phyloP scores from a whole-genome alignment of 192 early-diverging fungal genomes.

The Nowakowskiella sp. region DNA sequence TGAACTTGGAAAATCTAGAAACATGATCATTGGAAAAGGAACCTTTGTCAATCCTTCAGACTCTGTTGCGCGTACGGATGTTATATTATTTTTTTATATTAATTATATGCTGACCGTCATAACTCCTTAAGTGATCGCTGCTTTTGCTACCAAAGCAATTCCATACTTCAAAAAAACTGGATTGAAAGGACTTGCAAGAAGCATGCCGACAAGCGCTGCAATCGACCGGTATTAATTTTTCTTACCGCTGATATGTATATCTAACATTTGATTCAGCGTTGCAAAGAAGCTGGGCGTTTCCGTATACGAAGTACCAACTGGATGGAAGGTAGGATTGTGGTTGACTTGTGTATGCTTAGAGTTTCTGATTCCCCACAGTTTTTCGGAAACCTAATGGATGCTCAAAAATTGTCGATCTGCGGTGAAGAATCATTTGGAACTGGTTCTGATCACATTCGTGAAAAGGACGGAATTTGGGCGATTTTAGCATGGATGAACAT shows the following conservation, averaged over 20 bases:
- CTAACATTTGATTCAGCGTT: conserved; percentile 36
- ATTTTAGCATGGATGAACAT: conserved; percentile 92
- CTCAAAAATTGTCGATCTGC: conserved; percentile 84
- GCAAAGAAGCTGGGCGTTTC: conserved; percentile 71
- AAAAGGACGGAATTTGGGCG: conserved; percentile 99
- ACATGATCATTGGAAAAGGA: conserved; percentile 95
- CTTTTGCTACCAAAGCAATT: conserved; percentile 72
- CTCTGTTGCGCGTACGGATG: conserved; percentile 65
- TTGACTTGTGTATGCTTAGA: not conserved
- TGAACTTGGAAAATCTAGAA: too few relatives aligned
- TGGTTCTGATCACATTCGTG: conserved; percentile 96
- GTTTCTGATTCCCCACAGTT: conserved; percentile 58
- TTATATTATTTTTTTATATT: not conserved
- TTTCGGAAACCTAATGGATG: conserved; percentile 99
- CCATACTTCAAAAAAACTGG: conserved; percentile 86
- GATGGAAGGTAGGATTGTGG: conserved; percentile 2
- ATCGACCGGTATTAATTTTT: conserved; percentile 55
- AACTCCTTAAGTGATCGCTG: conserved; percentile 65
- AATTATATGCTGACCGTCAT: conserved; percentile 1
- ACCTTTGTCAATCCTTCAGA: conserved; percentile 95
- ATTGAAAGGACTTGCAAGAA: conserved; percentile 79
- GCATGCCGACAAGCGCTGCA: conserved; percentile 93
- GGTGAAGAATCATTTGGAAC: conserved; percentile 99
- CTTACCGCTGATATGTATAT: not conserved
- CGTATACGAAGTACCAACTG: conserved; percentile 86